Conservation (phyloP, 805 yeast species). For the Lipomyces sp. region DNA sequence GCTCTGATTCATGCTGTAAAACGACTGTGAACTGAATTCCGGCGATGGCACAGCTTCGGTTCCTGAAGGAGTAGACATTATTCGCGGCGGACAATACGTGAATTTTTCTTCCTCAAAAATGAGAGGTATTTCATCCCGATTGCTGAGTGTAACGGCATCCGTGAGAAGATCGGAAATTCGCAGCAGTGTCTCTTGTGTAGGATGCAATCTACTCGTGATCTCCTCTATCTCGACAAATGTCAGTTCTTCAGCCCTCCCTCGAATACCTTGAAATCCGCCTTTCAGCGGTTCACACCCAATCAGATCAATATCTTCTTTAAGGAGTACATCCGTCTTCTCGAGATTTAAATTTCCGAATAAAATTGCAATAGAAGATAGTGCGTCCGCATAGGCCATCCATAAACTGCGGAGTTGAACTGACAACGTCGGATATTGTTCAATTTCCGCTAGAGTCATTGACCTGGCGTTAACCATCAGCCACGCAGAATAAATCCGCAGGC, state of each 20-base stretch:
- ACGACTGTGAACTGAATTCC: conserved; percentile 15
- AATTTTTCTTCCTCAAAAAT: conserved; percentile 19
- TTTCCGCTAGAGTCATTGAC: neutral
- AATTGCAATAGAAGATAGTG: conserved; percentile 17
- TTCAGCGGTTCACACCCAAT: conserved; percentile 29
- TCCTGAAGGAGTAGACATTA: conserved; percentile 12
- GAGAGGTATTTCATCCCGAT: conserved; percentile 24
- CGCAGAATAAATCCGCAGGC: conserved; percentile 24
- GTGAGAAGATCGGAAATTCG: conserved; percentile 28
- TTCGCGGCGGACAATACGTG: conserved; percentile 10
- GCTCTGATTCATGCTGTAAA: neutral
- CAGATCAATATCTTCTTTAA: conserved; percentile 34
- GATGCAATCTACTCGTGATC: conserved; percentile 25
- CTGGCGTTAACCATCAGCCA: conserved; percentile 20
- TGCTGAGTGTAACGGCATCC: conserved; percentile 22
- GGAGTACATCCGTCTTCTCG: conserved; percentile 24
- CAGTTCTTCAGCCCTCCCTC: conserved; percentile 15
- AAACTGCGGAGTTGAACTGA: conserved; percentile 1
- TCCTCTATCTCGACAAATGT: conserved; percentile 21
- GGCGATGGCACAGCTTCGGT: conserved; percentile 12
- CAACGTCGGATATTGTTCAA: neutral
- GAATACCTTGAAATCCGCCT: conserved; percentile 21
- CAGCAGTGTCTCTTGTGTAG: conserved; percentile 23
- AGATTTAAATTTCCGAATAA: conserved; percentile 14
- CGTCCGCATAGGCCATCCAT: conserved; percentile 23